Evolutionary conservation across 108 stramenopile species (phyloP), one percentile per base, ranked within the genome.

Genomic region (Aurantiochytrium sp.): DNA sequence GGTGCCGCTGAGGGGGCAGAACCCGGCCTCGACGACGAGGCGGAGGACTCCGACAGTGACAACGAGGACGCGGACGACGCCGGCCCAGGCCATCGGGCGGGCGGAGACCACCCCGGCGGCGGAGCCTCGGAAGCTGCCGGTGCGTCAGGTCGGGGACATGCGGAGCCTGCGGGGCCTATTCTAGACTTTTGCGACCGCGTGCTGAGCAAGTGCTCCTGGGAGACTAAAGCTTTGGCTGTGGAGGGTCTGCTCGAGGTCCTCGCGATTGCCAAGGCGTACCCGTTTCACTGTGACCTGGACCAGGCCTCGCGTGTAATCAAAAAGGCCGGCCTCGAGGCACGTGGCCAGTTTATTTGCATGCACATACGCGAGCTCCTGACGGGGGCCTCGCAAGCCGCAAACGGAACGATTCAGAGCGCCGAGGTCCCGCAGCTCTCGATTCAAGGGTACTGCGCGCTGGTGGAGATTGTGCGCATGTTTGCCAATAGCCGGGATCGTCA

Each of bases 381-480:
- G 50, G 73, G 73, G 6, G 73, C 73, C 42, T 81, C 73, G 42
- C 73, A 81, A 24, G 73, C 73, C 6, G 73, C 73, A 12, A 81
- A 81, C 45, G 73, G 73, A 37, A 41, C 39, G 42, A 24, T 81
- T 12, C 73, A 81, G 32, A 81, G 45, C 45, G 73, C 73, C 27
- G 73, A 81, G 32, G 45, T 81, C 17, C 73, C 73, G 39, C 73
- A 81, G 73, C 42, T 81, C 45, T 81, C 73, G n/a, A 81, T 81
- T 24, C 73, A 48, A 12, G 73, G 73, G 21, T 81, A 81, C 24
- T 81, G 73, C 45, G 73, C 73, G 6, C 45, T 81, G 36, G 73
- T 81, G 19, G 42, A 81, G 45, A 81, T 81, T 48, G 73, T 81
- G 39, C 73, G 73, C n/a, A 81, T 81, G 36, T 81, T 81, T 81